Percentiles rank a stretch among this genome's conserved stretches.
Conservation (phyloP, 257 asterid species). For the Eucommia ulmoides region DNA sequence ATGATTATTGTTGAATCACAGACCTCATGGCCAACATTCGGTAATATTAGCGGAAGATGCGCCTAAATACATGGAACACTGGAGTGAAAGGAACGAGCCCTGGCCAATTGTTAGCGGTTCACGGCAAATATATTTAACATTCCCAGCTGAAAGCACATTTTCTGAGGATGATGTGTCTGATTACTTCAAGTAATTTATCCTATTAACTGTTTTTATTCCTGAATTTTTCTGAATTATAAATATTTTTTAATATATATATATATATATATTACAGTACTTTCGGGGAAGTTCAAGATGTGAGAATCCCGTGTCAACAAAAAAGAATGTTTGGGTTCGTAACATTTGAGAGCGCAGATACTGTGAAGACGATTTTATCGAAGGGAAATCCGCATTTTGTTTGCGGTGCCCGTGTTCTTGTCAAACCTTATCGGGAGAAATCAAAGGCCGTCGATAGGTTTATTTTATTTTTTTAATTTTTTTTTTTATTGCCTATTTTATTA, state of each 20-base stretch:
- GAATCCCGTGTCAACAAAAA: not conserved
- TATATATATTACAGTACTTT: not conserved
- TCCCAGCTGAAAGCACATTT: constrained; percentile 1
- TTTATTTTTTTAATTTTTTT: not conserved
- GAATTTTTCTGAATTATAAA: no score
- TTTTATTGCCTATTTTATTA: no score
- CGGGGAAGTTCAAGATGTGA: not conserved
- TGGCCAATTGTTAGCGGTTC: not conserved
- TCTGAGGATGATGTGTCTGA: not conserved
- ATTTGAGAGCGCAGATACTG: constrained; percentile 1
- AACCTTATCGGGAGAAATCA: not conserved
- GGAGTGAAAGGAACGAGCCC: not conserved
- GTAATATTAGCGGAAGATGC: constrained; percentile 1
- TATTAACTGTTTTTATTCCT: no score
- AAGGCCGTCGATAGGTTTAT: not conserved
- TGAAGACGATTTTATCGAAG: constrained; percentile 1
- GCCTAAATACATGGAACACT: not conserved
- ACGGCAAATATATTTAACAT: not conserved
- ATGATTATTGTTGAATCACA: not conserved
- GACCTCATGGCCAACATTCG: constrained; percentile 2
- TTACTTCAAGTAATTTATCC: constrained; percentile 3
- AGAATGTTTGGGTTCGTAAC: constrained; percentile 1
- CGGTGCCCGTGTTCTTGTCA: constrained; percentile 1
- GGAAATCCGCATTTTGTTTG: not conserved
- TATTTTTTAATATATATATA: no score